Conservation (phyloP, 139 green algal species). For the Mychonastes homosphaera region DNA sequence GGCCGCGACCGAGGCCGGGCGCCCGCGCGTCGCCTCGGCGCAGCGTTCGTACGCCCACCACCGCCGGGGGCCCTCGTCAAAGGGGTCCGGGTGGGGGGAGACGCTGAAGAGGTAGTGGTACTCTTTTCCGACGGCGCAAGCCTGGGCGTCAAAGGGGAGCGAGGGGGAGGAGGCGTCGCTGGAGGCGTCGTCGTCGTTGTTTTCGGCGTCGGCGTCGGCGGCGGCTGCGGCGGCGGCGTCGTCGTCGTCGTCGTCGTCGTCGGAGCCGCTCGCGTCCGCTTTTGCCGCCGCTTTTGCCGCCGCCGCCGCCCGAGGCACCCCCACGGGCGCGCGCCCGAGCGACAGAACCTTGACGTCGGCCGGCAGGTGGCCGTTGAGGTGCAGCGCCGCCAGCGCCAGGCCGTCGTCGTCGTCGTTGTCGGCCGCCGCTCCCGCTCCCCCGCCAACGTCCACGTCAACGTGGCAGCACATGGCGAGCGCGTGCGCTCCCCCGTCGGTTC, state of each 20-base stretch:
- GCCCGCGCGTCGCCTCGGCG: slow-evolving; percentile 25
- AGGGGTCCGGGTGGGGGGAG: slow-evolving; percentile 22
- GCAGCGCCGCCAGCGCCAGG: slow-evolving; percentile 23
- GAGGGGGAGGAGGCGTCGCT: background rate
- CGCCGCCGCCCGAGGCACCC: no score
- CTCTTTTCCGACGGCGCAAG: slow-evolving; percentile 27
- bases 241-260: no score
- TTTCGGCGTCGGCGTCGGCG: no score
- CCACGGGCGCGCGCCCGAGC: slow-evolving; percentile 16
- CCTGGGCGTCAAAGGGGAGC: slow-evolving; percentile 30
- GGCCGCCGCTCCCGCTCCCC: no score
- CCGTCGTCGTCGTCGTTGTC: slow-evolving; percentile 15
- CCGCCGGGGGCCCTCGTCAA: slow-evolving; percentile 21
- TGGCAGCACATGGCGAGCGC: slow-evolving; percentile 26
- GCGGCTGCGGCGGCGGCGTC: background rate
- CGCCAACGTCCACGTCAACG: slow-evolving; percentile 32
- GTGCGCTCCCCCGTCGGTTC: slow-evolving; percentile 35
- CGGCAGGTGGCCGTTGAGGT: slow-evolving; percentile 35
- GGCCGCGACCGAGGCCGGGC: background rate
- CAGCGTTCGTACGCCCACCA: slow-evolving; percentile 38
- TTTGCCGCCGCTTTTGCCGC: no score
- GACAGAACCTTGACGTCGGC: slow-evolving; percentile 29
- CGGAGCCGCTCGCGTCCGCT: no score
- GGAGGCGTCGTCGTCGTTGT: no score
- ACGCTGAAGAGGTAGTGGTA: slow-evolving; percentile 29